phyloP scores from a whole-genome alignment of 192 early-diverging fungal genomes.

The Gaertneriomyces semiglobifer region DNA sequence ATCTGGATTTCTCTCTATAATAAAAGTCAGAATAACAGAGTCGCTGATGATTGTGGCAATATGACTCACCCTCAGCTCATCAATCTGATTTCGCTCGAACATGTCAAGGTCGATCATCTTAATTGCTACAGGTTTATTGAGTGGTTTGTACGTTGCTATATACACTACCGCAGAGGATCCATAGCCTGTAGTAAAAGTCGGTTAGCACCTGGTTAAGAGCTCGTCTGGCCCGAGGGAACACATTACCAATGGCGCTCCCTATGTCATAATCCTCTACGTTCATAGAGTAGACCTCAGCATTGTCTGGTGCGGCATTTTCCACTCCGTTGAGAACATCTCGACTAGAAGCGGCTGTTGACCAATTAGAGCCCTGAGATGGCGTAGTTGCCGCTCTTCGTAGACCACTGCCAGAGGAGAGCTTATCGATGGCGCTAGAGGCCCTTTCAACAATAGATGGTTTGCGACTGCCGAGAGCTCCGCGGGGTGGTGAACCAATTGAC shows the following conservation, averaged over 20 bases:
- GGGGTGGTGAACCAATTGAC: constrained; percentile 4
- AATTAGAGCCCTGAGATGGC: neutral
- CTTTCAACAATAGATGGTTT: constrained; percentile 23
- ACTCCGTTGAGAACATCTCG: neutral
- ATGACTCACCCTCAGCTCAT: constrained; percentile 71
- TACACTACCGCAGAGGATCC: constrained; percentile 86
- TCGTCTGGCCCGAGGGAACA: neutral
- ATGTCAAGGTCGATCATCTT: constrained; percentile 87
- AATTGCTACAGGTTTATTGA: constrained; percentile 65
- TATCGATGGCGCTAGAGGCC: constrained; percentile 19
- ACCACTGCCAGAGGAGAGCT: constrained; percentile 1
- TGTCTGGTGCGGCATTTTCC: neutral
- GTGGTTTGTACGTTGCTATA: constrained; percentile 70
- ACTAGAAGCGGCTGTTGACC: neutral
- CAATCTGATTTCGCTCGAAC: constrained; percentile 90
- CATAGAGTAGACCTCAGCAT: constrained; percentile 37
- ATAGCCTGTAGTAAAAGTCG: constrained; percentile 53
- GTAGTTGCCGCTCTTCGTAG: constrained; percentile 23
- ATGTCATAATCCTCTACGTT: constrained; percentile 45
- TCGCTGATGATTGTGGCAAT: neutral
- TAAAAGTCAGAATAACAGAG: neutral
- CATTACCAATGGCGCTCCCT: constrained; percentile 39
- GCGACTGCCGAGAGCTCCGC: neutral
- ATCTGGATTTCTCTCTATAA: constrained; percentile 74
- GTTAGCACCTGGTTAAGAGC: neutral